Evolutionary conservation across 1,284 basidiomycete species (phyloP).

Genomic region (Sporisorium scitamineum): DNA sequence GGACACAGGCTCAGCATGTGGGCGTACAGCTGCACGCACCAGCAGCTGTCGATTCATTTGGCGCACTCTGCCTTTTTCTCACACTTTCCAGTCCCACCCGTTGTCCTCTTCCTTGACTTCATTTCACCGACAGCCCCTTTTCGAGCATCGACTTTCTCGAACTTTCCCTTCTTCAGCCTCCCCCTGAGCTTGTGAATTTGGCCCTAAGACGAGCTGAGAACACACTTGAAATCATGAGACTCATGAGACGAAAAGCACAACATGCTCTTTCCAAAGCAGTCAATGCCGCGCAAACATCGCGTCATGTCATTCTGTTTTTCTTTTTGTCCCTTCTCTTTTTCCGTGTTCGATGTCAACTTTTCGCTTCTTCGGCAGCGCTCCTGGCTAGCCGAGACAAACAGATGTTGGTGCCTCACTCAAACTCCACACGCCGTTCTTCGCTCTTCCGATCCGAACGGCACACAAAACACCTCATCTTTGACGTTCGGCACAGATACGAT

Average conservation of each 20-base stretch:
- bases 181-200: not conserved
- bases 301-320: slow-evolving; percentile 20
- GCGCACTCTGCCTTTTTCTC: not conserved
- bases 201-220: not conserved
- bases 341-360: not conserved
- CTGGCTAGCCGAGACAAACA: slow-evolving; percentile 4
- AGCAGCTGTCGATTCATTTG: slow-evolving; percentile 2
- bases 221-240: not conserved
- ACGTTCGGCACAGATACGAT: no score
- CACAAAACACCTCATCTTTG: no score
- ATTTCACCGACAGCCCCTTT: not conserved
- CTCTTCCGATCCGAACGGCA: not conserved
- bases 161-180: not conserved
- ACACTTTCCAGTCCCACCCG: not conserved
- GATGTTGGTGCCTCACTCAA: not conserved
- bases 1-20: not conserved
- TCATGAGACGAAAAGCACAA: not conserved
- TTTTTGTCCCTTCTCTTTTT: slow-evolving; percentile 3
- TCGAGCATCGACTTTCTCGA: not conserved
- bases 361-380: not conserved
- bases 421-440: not conserved
- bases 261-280: not conserved
- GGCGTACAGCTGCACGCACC: not conserved
- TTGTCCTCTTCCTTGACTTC: not conserved
- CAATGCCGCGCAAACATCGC: slow-evolving; percentile 12